phyloP scores from a whole-genome alignment of 129 eudicot genomes.

The Heracleum sosnowskyi region DNA sequence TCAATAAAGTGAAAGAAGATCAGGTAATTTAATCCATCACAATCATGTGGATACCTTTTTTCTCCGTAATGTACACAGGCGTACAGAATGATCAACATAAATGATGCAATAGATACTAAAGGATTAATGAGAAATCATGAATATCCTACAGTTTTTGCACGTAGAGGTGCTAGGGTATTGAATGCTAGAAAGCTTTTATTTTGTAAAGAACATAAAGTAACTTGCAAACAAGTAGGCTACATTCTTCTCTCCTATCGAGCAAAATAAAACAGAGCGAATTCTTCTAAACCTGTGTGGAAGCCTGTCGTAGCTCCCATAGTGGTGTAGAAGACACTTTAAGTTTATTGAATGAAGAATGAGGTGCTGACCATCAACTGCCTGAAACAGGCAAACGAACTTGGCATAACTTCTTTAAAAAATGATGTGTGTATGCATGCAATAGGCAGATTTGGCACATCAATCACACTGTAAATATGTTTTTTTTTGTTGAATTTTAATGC shows the following conservation, averaged over 20 bases:
- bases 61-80: background rate
- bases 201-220: background rate
- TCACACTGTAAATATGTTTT: too few relatives aligned
- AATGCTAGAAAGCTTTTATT: background rate
- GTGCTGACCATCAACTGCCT: conserved; percentile 96
- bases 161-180: background rate
- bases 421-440: background rate
- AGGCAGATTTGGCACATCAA: background rate
- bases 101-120: background rate
- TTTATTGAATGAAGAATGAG: conserved; percentile 78
- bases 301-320: conserved; percentile 67
- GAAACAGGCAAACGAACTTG: conserved; percentile 22
- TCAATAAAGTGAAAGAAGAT: background rate
- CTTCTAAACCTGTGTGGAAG: conserved; percentile 74
- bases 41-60: background rate
- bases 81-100: background rate
- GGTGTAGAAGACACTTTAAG: conserved; percentile 89
- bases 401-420: background rate
- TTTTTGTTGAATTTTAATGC: background rate
- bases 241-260: background rate
- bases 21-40: background rate
- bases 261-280: background rate
- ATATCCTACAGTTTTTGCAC: background rate
- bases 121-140: background rate
- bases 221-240: background rate